phyloP scores from a whole-genome alignment of 257 asterid genomes.

The Rehmannia glutinosa region DNA sequence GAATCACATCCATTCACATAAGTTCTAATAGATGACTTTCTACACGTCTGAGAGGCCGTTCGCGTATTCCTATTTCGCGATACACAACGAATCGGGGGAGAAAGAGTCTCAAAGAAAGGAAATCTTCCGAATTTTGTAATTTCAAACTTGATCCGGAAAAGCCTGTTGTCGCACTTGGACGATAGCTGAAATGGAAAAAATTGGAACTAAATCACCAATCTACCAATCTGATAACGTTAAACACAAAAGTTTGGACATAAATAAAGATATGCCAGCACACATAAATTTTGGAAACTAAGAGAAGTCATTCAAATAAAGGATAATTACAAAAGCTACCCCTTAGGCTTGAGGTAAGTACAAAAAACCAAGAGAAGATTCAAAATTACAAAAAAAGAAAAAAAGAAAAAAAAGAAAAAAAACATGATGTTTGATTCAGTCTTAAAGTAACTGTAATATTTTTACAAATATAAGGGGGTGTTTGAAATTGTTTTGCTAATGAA shows the following conservation, averaged over 20 bases:
- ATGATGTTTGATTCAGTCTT: too few relatives aligned
- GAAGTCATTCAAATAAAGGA: too few relatives aligned
- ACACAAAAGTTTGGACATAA: neutral
- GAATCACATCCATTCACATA: slow-evolving; percentile 49
- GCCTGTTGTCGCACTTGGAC: slow-evolving; percentile 79
- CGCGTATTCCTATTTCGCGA: slow-evolving; percentile 60
- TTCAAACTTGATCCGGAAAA: slow-evolving; percentile 65
- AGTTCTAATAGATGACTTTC: slow-evolving; percentile 41
- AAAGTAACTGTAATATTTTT: too few relatives aligned
- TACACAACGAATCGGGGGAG: slow-evolving; percentile 73
- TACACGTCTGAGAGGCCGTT: slow-evolving; percentile 41
- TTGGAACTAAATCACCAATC: slow-evolving; percentile 14
- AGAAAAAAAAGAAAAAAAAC: too few relatives aligned
- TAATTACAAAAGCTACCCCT: too few relatives aligned
- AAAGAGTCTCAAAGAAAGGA: slow-evolving; percentile 55
- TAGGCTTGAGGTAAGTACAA: too few relatives aligned
- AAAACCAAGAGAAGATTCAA: too few relatives aligned
- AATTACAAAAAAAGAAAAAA: too few relatives aligned
- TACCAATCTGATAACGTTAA: neutral
- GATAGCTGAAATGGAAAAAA: slow-evolving; percentile 60
- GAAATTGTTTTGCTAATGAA: too few relatives aligned
- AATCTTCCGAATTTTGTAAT: slow-evolving; percentile 43
- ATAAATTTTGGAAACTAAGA: too few relatives aligned
- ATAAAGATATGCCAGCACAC: neutral
- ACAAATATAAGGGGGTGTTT: too few relatives aligned